phyloP scores from a whole-genome alignment of 2,329 filamentous ascomycete genomes.

The Stachybotrys elegans region DNA sequence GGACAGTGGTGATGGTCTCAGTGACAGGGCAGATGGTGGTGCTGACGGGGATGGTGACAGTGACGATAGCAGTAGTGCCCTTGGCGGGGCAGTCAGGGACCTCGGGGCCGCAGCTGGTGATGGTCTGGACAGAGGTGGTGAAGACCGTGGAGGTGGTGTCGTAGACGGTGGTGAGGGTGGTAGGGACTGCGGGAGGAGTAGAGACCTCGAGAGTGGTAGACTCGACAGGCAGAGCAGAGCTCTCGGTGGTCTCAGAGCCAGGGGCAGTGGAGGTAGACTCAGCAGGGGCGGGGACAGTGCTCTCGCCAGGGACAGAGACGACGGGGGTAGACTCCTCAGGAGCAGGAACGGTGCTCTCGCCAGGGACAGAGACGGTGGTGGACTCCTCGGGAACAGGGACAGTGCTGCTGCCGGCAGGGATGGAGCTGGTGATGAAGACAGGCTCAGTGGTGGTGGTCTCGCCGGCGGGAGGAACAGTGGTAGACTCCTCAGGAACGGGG shows the following conservation, averaged over 20 bases:
- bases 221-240: conserved; percentile 2
- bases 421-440: conserved; percentile 6
- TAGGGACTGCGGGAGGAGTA: conserved; percentile 11
- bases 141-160: conserved; percentile 45
- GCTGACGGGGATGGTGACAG: conserved; percentile 49
- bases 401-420: conserved; percentile 14
- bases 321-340: conserved; percentile 13
- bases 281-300: conserved; percentile 6
- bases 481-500: conserved; percentile 6
- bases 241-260: conserved; percentile 11
- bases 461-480: conserved; percentile 10
- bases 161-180: conserved; percentile 29
- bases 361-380: conserved; percentile 14
- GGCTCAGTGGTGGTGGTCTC: conserved; percentile 11
- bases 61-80: conserved; percentile 40
- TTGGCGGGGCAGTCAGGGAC: conserved; percentile 47
- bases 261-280: conserved; percentile 7
- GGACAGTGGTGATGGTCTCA: conserved; percentile 42
- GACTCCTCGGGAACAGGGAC: conserved; percentile 7
- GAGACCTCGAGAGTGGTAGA: conserved; percentile 7
- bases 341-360: conserved; percentile 21
- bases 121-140: conserved; percentile 43
- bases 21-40: conserved; percentile 60
- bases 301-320: conserved; percentile 5
- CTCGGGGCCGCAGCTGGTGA: conserved; percentile 43